A percentile compares a stretch with the other conserved stretches of the same genome.
Evolutionary conservation across 2,329 filamentous ascomycete genomes (phyloP).

Genomic region (Thielaviopsis ethacetica): DNA sequence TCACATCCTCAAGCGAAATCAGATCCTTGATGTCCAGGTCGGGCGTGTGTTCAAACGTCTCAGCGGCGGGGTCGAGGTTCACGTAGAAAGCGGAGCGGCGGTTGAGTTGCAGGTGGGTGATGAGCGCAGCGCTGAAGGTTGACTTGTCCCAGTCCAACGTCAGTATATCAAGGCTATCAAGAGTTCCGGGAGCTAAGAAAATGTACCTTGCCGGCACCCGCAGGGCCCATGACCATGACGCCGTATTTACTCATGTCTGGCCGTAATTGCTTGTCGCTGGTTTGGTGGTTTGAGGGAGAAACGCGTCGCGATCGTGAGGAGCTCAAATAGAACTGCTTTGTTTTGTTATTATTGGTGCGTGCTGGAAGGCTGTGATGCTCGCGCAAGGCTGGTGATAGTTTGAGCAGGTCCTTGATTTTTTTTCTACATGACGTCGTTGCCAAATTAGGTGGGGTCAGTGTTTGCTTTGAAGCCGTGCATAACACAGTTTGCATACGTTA

Average conservation of each 20-base stretch:
- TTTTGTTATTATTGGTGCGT: not conserved
- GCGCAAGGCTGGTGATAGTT: not conserved
- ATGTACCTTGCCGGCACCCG: slow-evolving; percentile 75
- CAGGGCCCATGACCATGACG: slow-evolving; percentile 87
- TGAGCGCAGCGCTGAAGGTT: slow-evolving; percentile 86
- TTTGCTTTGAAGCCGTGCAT: not conserved
- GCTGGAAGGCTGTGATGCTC: not conserved
- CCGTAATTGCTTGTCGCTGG: not conserved
- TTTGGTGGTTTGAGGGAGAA: not conserved
- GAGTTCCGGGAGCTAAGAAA: slow-evolving; percentile 2
- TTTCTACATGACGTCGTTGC: not conserved
- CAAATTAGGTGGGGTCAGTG: not conserved
- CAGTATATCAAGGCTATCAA: not conserved
- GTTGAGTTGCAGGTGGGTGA: slow-evolving; percentile 80
- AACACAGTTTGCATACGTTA: not conserved
- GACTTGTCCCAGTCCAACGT: slow-evolving; percentile 28
- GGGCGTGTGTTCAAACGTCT: slow-evolving; percentile 78
- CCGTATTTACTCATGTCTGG: slow-evolving; percentile 79
- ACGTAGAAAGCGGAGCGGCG: slow-evolving; percentile 94
- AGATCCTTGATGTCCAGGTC: slow-evolving; percentile 93
- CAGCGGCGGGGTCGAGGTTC: slow-evolving; percentile 93
- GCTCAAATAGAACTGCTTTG: not conserved
- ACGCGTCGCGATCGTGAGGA: not conserved
- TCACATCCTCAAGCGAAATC: slow-evolving; percentile 85
- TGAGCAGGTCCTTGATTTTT: not conserved